Base-by-base conservation (phyloP, 345 rosid species). In the Eucalyptus sp. region DNA sequence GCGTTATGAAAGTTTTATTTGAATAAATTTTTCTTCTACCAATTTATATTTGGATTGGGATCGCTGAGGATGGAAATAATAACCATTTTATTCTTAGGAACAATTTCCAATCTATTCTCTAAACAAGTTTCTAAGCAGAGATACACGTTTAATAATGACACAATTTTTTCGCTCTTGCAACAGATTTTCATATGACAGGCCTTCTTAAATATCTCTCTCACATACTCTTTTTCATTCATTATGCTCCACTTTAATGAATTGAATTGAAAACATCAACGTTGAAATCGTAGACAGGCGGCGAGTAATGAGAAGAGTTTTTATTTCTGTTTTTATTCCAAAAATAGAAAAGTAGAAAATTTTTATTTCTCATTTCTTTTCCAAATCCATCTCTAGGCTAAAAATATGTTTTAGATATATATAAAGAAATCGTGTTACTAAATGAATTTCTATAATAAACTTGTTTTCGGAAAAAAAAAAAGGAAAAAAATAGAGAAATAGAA, bases 361-460 rank as follows among this genome's bases (percentile, higher is more conserved):
- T 24, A 8, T 2, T 22, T 56, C 62, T 56, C 6, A 0, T 56
- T 56, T 56, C 3, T 56, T 22, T 56, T 56, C 1, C 29, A 56
- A 56, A 56, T 22, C 3, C 1, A 4, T 56, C 13, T 56, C 3
- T 56, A 22, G 3, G 5, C 27, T 56, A 56, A 56, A 56, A 2
- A 4, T 56, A 2, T 24, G 13, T 24, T 5, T 22, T 0, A 0
- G 1, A 56, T 9, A 56, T 56, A 56, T 2, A 24, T 24, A 56
- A 56, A 56, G 13, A 56, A 56, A 56, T 24, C 4, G 1, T 5
- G 62, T 56, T 24, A 1, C 0, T 0, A 20, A 52, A 52, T 0
- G 0, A 5, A 52, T 0, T 52, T 52, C 0, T 52, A 52, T 3
- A 52, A 52, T 3, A 52, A 52, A 20, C 10, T 52, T 7, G 0